Evolutionary conservation across 208 protist species (phyloP).

Genomic region (Phytomonas sp.): DNA sequence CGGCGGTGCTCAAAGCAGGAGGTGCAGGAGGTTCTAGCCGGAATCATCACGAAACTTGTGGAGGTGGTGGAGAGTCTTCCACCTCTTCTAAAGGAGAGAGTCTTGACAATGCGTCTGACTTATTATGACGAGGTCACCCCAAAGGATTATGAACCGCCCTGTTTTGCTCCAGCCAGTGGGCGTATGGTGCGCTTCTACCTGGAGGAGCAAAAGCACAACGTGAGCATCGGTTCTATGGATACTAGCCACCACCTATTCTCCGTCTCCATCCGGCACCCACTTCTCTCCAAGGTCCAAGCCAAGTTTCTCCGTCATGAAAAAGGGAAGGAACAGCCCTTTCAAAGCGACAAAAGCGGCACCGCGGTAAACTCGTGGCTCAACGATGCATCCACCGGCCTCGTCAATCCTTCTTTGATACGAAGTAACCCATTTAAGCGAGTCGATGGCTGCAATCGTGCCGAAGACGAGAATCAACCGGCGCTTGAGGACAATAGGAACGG

Average conservation of each 20-base stretch:
- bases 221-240: slow-evolving; percentile 46
- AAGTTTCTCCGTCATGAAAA: not conserved
- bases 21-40: slow-evolving; percentile 36
- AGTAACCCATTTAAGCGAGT: not conserved
- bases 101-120: slow-evolving; percentile 66
- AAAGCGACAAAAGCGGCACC: not conserved
- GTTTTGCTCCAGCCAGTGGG: slow-evolving; percentile 53
- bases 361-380: not conserved
- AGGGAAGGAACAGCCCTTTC: not conserved
- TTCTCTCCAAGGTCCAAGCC: slow-evolving; percentile 14
- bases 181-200: slow-evolving; percentile 41
- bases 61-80: slow-evolving; percentile 57
- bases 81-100: slow-evolving; percentile 49
- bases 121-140: slow-evolving; percentile 73
- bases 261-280: slow-evolving; percentile 46
- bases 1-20: slow-evolving; percentile 41
- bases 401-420: not conserved
- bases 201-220: slow-evolving; percentile 35
- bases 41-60: slow-evolving; percentile 52
- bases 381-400: not conserved
- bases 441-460: not conserved
- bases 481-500: not conserved
- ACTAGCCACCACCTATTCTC: slow-evolving; percentile 69
- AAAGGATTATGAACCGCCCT: slow-evolving; percentile 62
- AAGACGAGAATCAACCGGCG: not conserved